Evolutionary conservation across 2,329 filamentous ascomycete genomes (phyloP).

Genomic region (Cadophora sp.): DNA sequence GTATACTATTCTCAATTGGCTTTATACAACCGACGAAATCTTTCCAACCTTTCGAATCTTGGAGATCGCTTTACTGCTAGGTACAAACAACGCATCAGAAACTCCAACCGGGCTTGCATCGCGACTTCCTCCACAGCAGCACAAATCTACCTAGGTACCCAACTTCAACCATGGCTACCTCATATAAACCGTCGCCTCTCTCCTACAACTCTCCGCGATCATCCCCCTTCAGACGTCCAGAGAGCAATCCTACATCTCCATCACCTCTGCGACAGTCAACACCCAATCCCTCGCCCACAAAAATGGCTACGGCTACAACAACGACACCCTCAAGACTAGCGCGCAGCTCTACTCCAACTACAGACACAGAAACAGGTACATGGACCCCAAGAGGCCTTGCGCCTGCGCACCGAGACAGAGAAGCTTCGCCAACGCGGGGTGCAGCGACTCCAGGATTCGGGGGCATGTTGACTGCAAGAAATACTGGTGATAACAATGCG

Average conservation of each 20-base stretch:
- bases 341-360: conserved; percentile 51
- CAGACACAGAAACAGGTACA: conserved; percentile 32
- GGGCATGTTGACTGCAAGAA: conserved; percentile 37
- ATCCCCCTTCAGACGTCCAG: conserved; percentile 68
- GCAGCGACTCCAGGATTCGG: conserved; percentile 42
- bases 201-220: conserved; percentile 75
- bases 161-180: conserved; percentile 43
- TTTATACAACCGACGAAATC: too few relatives aligned
- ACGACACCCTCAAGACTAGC: conserved; percentile 53
- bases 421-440: conserved; percentile 44
- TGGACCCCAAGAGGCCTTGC: conserved; percentile 46
- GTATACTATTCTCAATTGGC: too few relatives aligned
- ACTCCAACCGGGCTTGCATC: conserved; percentile 16
- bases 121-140: conserved; percentile 33
- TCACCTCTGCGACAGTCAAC: conserved; percentile 68
- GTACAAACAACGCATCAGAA: background rate
- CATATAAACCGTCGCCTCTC: conserved; percentile 75
- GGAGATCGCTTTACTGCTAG: background rate
- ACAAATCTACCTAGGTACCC: conserved; percentile 9
- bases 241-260: conserved; percentile 67
- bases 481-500: conserved; percentile 51
- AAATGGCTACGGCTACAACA: conserved; percentile 48
- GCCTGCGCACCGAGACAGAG: conserved; percentile 44
- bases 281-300: conserved; percentile 64
- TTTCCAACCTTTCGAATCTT: too few relatives aligned